Evolutionary conservation across 169 alveolate species (phyloP).

Genomic region (Plasmodium vinckei): DNA sequence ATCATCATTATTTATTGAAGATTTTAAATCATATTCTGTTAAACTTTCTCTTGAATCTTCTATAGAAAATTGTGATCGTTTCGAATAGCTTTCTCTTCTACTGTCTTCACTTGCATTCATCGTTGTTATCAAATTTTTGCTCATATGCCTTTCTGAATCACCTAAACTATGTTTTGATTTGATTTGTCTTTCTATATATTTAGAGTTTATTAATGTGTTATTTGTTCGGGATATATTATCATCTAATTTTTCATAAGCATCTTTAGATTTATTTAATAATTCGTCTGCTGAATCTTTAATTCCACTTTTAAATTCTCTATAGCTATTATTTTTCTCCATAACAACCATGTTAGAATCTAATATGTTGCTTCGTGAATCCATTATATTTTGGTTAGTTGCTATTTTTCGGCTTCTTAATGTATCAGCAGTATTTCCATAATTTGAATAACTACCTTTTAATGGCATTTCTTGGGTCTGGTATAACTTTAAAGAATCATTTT

Average conservation of each 20-base stretch:
- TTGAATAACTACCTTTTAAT: slow-evolving; percentile 3
- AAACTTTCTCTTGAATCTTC: slow-evolving; percentile 14
- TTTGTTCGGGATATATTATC: not conserved
- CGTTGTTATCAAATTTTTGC: not conserved
- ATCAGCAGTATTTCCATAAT: not conserved
- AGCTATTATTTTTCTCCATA: slow-evolving; percentile 11
- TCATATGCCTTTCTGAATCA: not conserved
- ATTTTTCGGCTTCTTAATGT: slow-evolving; percentile 10
- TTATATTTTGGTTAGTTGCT: slow-evolving; percentile 5
- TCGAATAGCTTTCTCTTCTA: not conserved
- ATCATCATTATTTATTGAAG: not conserved
- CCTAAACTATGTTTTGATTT: not conserved
- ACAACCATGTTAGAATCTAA: slow-evolving; percentile 1
- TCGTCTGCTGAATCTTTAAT: slow-evolving; percentile 9
- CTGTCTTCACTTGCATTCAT: not conserved
- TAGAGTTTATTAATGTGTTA: slow-evolving; percentile 16
- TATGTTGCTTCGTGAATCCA: slow-evolving; percentile 7
- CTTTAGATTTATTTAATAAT: slow-evolving; percentile 11
- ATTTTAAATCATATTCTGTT: not conserved
- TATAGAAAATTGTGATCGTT: not conserved
- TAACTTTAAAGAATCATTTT: not conserved
- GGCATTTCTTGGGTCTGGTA: not conserved
- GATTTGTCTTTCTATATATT: slow-evolving; percentile 5
- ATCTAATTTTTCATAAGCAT: not conserved
- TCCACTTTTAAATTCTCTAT: slow-evolving; percentile 20